Base-by-base conservation (phyloP, 495 filamentous ascomycete genomes). In the Penicillium alfredii region DNA sequence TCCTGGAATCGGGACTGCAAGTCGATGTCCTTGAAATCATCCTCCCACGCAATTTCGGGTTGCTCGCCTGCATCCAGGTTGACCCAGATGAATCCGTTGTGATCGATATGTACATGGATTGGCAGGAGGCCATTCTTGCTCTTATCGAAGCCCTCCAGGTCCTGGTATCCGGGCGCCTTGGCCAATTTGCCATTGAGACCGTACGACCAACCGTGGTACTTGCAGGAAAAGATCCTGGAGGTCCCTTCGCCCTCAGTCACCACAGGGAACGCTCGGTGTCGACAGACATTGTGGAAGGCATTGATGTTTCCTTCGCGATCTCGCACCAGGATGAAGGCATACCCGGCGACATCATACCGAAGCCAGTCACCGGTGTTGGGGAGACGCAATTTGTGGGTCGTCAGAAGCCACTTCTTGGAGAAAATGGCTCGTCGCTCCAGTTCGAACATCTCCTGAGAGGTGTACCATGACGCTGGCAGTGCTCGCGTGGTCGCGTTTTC, bases 191-290 rank as follows among this genome's bases (percentile, higher is more conserved):
- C 74, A 32, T 65, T 73, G 20, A 73, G 58, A 2, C 70, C 69
- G 25, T 79, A 79, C 4, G 67, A 70, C 75, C 76, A 80, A 33
- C 76, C 76, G 55, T 80, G 76, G 35, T 78, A 80, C 38, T 70
- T 68, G 55, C 74, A 80, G 18, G 65, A 55, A 35, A 78, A 67
- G 39, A 78, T 69, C 5, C 61, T 60, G 10, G 71, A 52, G 6
- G 58, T 65, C 4, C 76, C 76, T 6, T 53, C 38, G 5, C 67
- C 59, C 24, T 68, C 66, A 8, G 63, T 65, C 6, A 77, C 71
- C 13, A 79, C 63, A 6, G 73, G 72, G 49, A 69, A 77, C 18
- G 74, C 73, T 8, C 73, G 68, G 42, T 79, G 75, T 18, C 75
- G 56, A 42, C 75, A 78, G 22, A 75, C 65, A 38, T 78, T 78